These are phyloP conservation scores for Exserohilum rostratum DNA, from an alignment of 2,329 filamentous ascomycete species.

Conservation along the genomic window DNA sequence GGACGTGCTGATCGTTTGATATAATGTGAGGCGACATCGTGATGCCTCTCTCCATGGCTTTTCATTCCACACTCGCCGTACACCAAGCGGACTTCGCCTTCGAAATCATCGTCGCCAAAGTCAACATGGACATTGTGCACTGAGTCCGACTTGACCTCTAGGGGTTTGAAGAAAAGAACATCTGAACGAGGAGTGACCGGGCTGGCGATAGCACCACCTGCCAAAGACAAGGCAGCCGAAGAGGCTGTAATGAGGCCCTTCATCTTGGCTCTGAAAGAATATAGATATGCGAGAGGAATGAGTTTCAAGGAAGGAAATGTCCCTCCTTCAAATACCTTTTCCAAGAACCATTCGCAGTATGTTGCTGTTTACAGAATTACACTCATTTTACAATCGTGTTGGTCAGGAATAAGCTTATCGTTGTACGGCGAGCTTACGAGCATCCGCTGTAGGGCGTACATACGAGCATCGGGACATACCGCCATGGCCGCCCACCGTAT, in stretches of 20 bases:
- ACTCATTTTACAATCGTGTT: conserved; percentile 16
- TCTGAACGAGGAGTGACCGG: conserved; percentile 30
- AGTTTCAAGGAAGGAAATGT: background rate
- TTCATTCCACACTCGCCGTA: conserved; percentile 54
- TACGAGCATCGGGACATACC: background rate
- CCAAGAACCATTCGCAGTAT: background rate
- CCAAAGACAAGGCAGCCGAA: conserved; percentile 35
- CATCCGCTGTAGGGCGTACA: background rate
- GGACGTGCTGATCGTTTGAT: conserved; percentile 47
- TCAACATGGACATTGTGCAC: conserved; percentile 59
- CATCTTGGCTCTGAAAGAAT: conserved; percentile 24
- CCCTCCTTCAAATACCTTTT: conserved; percentile 23
- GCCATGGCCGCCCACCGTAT: conserved; percentile 2
- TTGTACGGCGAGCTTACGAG: conserved; percentile 3
- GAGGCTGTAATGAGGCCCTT: conserved; percentile 35
- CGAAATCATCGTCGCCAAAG: conserved; percentile 49
- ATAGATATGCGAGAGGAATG: conserved; percentile 1
- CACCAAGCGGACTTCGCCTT: conserved; percentile 53
- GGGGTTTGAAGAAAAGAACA: conserved; percentile 41
- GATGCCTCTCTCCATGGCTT: conserved; percentile 47
- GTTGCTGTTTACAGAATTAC: background rate
- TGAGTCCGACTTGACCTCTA: conserved; percentile 47
- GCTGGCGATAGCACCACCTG: conserved; percentile 25
- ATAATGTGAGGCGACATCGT: conserved; percentile 51
- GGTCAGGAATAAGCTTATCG: conserved; percentile 29